Percentiles rank a stretch among this genome's conserved stretches.
These are phyloP conservation scores for Aspergillus brasiliensis DNA, from an alignment of 2,329 filamentous ascomycete genomes.

Conservation along the genomic window DNA sequence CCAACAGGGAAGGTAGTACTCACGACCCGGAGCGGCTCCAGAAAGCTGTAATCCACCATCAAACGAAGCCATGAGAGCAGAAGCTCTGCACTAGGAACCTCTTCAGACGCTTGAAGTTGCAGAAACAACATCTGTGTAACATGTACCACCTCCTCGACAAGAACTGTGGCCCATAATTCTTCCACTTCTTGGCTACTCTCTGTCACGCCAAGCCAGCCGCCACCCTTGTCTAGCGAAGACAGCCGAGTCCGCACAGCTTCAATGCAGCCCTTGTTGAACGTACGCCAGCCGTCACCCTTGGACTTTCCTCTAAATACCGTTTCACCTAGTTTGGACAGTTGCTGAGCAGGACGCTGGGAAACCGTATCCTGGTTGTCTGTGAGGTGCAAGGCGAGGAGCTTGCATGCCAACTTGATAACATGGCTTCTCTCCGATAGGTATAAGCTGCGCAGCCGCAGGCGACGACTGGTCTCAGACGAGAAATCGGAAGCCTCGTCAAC, in stretches of 20 bases:
- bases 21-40: slow-evolving; percentile 64
- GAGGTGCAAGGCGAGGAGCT: slow-evolving; percentile 38
- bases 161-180: slow-evolving; percentile 63
- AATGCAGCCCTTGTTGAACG: slow-evolving; percentile 38
- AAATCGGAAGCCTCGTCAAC: slow-evolving; percentile 51
- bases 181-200: slow-evolving; percentile 59
- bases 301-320: slow-evolving; percentile 34
- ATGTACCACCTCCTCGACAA: slow-evolving; percentile 72
- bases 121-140: slow-evolving; percentile 73
- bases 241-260: slow-evolving; percentile 38
- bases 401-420: slow-evolving; percentile 66
- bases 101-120: slow-evolving; percentile 61
- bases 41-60: slow-evolving; percentile 68
- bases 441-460: slow-evolving; percentile 67
- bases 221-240: slow-evolving; percentile 34
- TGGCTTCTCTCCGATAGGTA: slow-evolving; percentile 73
- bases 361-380: slow-evolving; percentile 20
- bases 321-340: slow-evolving; percentile 29
- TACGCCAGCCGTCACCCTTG: slow-evolving; percentile 25
- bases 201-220: slow-evolving; percentile 51
- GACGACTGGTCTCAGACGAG: slow-evolving; percentile 63
- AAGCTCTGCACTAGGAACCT: slow-evolving; percentile 60
- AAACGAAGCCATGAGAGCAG: slow-evolving; percentile 75
- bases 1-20: slow-evolving; percentile 32
- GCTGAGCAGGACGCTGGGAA: slow-evolving; percentile 12